Evolutionary conservation across 2,329 filamentous ascomycete genomes (phyloP).

Genomic region (Esteya vermicola): DNA sequence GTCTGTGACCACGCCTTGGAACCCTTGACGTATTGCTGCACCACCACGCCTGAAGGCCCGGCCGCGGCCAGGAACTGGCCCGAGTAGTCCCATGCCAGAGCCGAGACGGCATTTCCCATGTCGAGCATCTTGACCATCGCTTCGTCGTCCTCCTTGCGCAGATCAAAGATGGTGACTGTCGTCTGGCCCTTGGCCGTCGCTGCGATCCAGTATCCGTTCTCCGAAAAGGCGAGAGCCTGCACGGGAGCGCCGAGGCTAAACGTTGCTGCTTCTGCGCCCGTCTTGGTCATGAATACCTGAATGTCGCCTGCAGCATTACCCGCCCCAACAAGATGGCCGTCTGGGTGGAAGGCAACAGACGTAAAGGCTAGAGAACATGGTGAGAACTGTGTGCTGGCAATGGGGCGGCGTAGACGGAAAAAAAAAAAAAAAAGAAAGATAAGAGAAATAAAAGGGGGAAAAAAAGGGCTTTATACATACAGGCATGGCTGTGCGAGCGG

Average conservation of each 20-base stretch:
- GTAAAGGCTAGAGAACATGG: constrained; percentile 54
- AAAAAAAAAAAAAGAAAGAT: background rate
- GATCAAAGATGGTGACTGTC: constrained; percentile 75
- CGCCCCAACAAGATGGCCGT: constrained; percentile 84
- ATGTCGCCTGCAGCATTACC: constrained; percentile 71
- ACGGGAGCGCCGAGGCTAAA: constrained; percentile 59
- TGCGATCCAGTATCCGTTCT: constrained; percentile 94
- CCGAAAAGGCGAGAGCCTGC: constrained; percentile 70
- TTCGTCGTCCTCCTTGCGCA: constrained; percentile 79
- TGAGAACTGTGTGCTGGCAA: too few relatives aligned
- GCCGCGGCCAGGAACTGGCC: constrained; percentile 82
- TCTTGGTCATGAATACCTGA: constrained; percentile 79
- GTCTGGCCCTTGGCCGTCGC: constrained; percentile 65
- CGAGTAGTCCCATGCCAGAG: constrained; percentile 84
- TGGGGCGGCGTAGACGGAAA: background rate
- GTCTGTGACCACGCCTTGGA: constrained; percentile 83
- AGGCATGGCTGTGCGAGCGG: constrained; percentile 65
- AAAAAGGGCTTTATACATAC: constrained; percentile 36
- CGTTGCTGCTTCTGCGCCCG: constrained; percentile 58
- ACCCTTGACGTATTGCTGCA: constrained; percentile 81
- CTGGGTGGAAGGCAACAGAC: constrained; percentile 78
- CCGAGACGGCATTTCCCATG: constrained; percentile 64
- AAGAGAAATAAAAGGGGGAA: background rate
- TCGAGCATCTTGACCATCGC: constrained; percentile 75
- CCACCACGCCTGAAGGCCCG: constrained; percentile 65